Base-by-base conservation (phyloP, 2,329 filamentous ascomycete species). In the Rutstroemia sp. region DNA sequence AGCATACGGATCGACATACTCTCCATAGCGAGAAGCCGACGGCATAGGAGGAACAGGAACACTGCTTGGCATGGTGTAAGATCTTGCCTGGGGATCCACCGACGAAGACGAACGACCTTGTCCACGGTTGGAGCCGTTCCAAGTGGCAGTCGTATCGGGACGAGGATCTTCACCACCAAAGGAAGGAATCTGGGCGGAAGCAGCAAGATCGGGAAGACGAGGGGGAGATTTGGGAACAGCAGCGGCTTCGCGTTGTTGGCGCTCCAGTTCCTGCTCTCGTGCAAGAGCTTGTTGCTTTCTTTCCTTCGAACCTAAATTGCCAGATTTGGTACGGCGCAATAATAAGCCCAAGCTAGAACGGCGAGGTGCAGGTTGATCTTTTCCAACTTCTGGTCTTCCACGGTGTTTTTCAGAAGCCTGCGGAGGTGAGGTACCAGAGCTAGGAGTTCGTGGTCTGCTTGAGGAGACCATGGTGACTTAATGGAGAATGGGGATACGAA, bases 1-100 rank as follows among this genome's bases (percentile, higher is more conserved):
- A 47, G 87, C 84, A 68, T 94, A 94, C 14, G 89, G 87, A 66
- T 95, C 90, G 61, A 81, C 78, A 65, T 77, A 80, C 48, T 79
- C 80, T 57, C 80, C 80, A 61, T 63, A 64, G 30, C 58, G 60
- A 34, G 39, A 56, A 8, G 60, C 64, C 3, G 58, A 54, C 46
- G 82, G 82, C 52, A 86, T 75, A 1, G 84, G 82, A 53, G 82
- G 82, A 46, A 79, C 72, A 45, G 82, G 78, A 48, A 76, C 66
- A 34, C 70, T 71, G 63, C 59, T 49, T 7, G 58, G 56, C 30
- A 60, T 54, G 61, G 60, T 61, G 58, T 58, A 61, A 57, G 71
- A 65, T 42, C 73, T 70, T n/a, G 61, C 10, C 16, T 48, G 60
- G 4, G 74, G 76, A 62, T 82, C 80, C 70, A 80, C 82, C 57